These are phyloP conservation scores for Plectosphaerella plurivora DNA, from an alignment of 2,329 filamentous ascomycete genomes.

Conservation along the genomic window DNA sequence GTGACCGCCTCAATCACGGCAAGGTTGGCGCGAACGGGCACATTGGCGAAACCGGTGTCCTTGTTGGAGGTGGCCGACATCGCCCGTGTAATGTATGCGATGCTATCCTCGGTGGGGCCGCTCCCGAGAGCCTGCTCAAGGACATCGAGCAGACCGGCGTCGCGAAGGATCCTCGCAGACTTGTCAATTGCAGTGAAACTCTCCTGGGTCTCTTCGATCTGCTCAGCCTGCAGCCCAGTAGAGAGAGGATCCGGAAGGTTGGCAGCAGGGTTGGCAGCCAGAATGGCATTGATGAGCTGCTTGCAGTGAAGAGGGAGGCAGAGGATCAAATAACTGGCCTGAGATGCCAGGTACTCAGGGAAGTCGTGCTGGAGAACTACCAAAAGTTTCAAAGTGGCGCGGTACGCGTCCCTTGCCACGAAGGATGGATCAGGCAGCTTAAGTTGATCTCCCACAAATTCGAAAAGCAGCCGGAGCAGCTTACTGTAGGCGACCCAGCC, in stretches of 20 bases:
- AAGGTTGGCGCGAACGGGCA: conserved; percentile 64
- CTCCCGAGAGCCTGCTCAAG: conserved; percentile 54
- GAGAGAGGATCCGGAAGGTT: conserved; percentile 70
- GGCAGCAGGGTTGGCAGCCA: conserved; percentile 69
- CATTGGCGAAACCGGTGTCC: conserved; percentile 61
- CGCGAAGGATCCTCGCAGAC: conserved; percentile 48
- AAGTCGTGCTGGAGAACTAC: conserved; percentile 90
- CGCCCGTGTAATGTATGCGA: conserved; percentile 72
- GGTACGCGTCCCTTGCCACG: conserved; percentile 77
- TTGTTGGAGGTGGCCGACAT: conserved; percentile 57
- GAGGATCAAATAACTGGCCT: conserved; percentile 77
- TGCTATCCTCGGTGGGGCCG: conserved; percentile 65
- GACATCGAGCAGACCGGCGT: conserved; percentile 53
- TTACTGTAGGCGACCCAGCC: conserved; percentile 76
- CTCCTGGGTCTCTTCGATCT: conserved; percentile 68
- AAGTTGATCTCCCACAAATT: conserved; percentile 73
- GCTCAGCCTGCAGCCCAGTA: conserved; percentile 70
- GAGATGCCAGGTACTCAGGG: conserved; percentile 85
- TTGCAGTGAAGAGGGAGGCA: conserved; percentile 78
- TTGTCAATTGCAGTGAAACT: conserved; percentile 63
- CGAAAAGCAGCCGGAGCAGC: conserved; percentile 67
- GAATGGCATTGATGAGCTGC: conserved; percentile 82
- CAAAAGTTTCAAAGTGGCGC: conserved; percentile 76
- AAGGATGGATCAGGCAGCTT: conserved; percentile 66
- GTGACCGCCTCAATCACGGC: conserved; percentile 75